Conservation (phyloP, 2,329 filamentous ascomycete genomes). For the Cytospora mali region DNA sequence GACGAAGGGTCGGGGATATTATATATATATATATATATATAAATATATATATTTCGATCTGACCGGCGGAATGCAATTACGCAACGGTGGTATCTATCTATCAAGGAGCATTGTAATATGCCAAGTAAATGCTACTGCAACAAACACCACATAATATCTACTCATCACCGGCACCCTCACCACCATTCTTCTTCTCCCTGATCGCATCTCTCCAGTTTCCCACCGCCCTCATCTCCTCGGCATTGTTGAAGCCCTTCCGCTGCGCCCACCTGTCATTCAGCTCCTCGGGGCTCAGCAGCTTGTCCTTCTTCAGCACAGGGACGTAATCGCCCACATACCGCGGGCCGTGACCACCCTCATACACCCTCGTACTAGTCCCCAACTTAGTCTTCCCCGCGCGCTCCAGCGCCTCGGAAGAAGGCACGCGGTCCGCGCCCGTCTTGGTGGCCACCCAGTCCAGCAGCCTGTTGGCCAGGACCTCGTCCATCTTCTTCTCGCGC, state of each 20-base stretch:
- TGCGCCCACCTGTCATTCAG: conserved; percentile 65
- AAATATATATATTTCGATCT: neutral
- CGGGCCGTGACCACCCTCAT: conserved; percentile 58
- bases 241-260: conserved; percentile 58
- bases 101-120: neutral
- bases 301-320: conserved; percentile 54
- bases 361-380: conserved; percentile 43
- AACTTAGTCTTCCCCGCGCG: conserved; percentile 32
- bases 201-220: conserved; percentile 40
- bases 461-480: conserved; percentile 76
- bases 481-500: conserved; percentile 86
- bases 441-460: conserved; percentile 62
- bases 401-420: conserved; percentile 47
- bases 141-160: neutral
- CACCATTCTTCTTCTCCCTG: conserved; percentile 32
- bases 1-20: neutral
- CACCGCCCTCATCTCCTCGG: conserved; percentile 50
- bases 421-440: conserved; percentile 28
- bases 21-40: no score
- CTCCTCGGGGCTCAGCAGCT: conserved; percentile 54
- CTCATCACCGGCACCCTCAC: neutral
- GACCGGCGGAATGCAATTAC: neutral
- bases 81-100: neutral
- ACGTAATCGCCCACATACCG: conserved; percentile 56
- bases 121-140: neutral